A percentile compares a stretch with the other conserved stretches of the same genome.
Conservation (phyloP, 2,329 filamentous ascomycete genomes). For the Cercospora sp. region DNA sequence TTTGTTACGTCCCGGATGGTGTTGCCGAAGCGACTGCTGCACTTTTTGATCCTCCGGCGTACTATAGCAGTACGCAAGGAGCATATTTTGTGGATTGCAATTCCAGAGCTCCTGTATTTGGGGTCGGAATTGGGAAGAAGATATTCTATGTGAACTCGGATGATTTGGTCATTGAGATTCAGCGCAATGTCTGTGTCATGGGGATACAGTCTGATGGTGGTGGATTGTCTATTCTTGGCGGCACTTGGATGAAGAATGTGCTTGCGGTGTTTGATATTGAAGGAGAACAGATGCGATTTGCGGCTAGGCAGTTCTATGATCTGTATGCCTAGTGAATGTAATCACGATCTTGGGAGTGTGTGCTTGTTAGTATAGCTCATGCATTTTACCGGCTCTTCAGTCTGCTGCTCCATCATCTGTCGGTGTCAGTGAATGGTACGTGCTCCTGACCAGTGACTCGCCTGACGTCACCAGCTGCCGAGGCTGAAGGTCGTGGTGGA, state of each 20-base stretch:
- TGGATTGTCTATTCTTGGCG: constrained; percentile 47
- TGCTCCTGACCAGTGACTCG: neutral
- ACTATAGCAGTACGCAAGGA: constrained; percentile 34
- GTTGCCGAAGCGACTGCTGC: constrained; percentile 43
- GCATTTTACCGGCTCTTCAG: neutral
- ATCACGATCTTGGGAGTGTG: neutral
- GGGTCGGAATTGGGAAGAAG: constrained; percentile 44
- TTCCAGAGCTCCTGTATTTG: constrained; percentile 45
- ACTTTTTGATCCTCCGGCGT: constrained; percentile 47
- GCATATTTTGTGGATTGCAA: constrained; percentile 47
- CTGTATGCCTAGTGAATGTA: neutral
- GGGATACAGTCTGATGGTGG: constrained; percentile 38
- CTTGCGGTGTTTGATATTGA: constrained; percentile 55
- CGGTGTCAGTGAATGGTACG: neutral
- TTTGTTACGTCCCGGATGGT: constrained; percentile 44
- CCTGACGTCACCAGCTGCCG: neutral
- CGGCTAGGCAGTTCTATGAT: constrained; percentile 37
- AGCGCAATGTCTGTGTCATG: constrained; percentile 34
- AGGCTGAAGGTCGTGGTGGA: neutral
- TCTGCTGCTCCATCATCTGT: neutral
- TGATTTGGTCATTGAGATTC: constrained; percentile 34
- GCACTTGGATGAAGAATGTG: constrained; percentile 53
- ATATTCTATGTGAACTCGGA: constrained; percentile 36
- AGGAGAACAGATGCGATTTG: constrained; percentile 50
- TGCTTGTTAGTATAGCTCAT: neutral